A percentile compares a stretch with the other conserved stretches of the same genome.
These are phyloP conservation scores for Metarhizium anisopliae DNA, from an alignment of 2,329 filamentous ascomycete genomes.

Conservation along the genomic window DNA sequence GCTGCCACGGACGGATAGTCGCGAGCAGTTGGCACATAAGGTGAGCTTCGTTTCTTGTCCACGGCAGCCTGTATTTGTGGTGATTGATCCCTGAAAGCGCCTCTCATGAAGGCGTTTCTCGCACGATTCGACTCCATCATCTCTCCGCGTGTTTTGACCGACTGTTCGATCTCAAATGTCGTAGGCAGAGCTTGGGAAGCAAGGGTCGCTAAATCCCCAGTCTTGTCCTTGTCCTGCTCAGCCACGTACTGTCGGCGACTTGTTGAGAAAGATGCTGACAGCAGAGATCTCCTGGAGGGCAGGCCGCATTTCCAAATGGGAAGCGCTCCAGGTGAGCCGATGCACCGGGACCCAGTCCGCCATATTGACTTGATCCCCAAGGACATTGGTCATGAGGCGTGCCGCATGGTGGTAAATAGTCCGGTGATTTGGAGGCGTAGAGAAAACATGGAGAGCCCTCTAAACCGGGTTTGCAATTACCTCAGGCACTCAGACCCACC, in stretches of 20 bases:
- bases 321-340: conserved; percentile 15
- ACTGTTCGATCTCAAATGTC: background rate
- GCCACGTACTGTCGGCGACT: background rate
- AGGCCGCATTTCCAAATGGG: conserved; percentile 12
- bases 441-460: background rate
- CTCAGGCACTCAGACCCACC: no score
- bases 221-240: background rate
- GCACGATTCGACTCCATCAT: conserved; percentile 7
- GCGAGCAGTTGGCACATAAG: conserved; percentile 18
- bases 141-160: background rate
- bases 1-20: conserved; percentile 19
- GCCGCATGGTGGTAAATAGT: conserved; percentile 20
- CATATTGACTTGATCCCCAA: conserved; percentile 34
- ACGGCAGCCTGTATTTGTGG: conserved; percentile 11
- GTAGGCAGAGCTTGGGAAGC: background rate
- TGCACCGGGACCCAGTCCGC: conserved; percentile 29
- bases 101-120: conserved; percentile 19
- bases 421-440: background rate
- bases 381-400: conserved; percentile 34
- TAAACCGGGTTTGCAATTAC: background rate
- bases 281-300: conserved; percentile 8
- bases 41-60: conserved; percentile 13
- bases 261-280: background rate
- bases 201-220: background rate
- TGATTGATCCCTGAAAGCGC: conserved; percentile 18